phyloP scores from a whole-genome alignment of 163 green algal genomes.

The Prototheca cutis region DNA sequence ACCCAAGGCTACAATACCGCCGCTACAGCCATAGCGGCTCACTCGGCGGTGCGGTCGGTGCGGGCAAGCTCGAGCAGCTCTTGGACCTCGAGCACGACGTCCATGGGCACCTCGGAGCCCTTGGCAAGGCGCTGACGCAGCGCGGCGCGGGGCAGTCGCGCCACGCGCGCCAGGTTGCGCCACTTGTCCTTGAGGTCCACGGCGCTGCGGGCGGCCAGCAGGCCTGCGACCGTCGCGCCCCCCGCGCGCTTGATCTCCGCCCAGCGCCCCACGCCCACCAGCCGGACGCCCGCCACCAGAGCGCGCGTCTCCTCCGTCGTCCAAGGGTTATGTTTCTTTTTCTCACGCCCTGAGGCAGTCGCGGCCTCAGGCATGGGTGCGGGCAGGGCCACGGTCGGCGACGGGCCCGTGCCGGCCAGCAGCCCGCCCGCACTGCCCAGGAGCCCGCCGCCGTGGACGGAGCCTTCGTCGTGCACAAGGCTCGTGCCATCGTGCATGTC shows the following conservation, averaged over 20 bases:
- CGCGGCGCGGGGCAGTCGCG: constrained; percentile 24
- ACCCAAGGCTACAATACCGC: no score
- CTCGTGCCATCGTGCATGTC: no score
- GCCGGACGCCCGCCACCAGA: constrained; percentile 45
- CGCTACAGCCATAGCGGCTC: no score
- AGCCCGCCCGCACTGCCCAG: no score
- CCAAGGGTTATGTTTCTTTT: constrained; percentile 44
- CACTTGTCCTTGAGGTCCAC: constrained; percentile 68
- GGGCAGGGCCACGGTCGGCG: not conserved
- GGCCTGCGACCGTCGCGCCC: constrained; percentile 6
- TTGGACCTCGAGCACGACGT: constrained; percentile 20
- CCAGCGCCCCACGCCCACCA: constrained; percentile 44
- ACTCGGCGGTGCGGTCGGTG: no score
- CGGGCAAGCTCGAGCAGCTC: constrained; percentile 9
- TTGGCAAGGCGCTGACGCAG: constrained; percentile 19
- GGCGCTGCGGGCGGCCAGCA: constrained; percentile 30
- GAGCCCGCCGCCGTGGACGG: no score
- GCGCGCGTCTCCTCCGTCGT: constrained; percentile 45
- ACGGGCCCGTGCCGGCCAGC: not conserved
- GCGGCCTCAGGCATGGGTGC: no score
- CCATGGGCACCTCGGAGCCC: constrained; percentile 18
- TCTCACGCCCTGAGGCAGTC: constrained; percentile 1
- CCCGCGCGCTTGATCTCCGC: constrained; percentile 53
- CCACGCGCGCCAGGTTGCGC: constrained; percentile 47
- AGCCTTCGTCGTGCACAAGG: no score